These are phyloP conservation scores for Lachnum nothofagi DNA, from an alignment of 2,329 filamentous ascomycete species.

Conservation along the genomic window DNA sequence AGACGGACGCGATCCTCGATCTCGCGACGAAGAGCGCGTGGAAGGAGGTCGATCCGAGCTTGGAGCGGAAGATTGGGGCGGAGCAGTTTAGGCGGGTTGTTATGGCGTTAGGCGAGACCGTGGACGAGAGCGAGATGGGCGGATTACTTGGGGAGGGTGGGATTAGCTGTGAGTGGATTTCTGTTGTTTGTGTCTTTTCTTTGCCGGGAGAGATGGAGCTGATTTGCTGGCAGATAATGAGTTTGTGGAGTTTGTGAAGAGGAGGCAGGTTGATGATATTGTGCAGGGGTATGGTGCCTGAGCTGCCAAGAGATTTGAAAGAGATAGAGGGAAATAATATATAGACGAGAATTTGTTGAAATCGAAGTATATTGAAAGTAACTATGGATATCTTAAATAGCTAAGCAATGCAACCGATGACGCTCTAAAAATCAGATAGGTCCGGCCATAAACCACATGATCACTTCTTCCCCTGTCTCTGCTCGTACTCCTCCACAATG, in stretches of 20 bases:
- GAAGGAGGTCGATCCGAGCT: conserved; percentile 34
- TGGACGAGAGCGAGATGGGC: conserved; percentile 35
- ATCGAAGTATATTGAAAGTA: neutral
- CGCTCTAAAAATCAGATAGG: neutral
- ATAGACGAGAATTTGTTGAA: neutral
- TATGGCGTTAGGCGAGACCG: conserved; percentile 31
- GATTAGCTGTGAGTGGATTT: conserved; percentile 33
- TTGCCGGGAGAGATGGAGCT: neutral
- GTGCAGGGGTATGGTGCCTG: conserved; percentile 24
- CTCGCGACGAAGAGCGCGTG: conserved; percentile 33
- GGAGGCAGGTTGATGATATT: conserved; percentile 24
- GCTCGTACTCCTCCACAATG: conserved; percentile 14
- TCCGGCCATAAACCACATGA: neutral
- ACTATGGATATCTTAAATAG: neutral
- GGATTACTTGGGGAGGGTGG: conserved; percentile 35
- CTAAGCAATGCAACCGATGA: too few relatives aligned
- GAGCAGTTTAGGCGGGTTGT: conserved; percentile 35
- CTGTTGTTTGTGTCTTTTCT: too few relatives aligned
- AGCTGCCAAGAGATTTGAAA: neutral
- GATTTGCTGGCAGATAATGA: conserved; percentile 28
- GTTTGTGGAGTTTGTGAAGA: conserved; percentile 36
- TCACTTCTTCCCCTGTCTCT: neutral
- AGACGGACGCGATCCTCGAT: conserved; percentile 16
- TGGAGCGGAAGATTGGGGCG: conserved; percentile 34
- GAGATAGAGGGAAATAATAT: neutral